Conservation (phyloP, 1,139 yeast species). For the Nakaseomyces sp. region DNA sequence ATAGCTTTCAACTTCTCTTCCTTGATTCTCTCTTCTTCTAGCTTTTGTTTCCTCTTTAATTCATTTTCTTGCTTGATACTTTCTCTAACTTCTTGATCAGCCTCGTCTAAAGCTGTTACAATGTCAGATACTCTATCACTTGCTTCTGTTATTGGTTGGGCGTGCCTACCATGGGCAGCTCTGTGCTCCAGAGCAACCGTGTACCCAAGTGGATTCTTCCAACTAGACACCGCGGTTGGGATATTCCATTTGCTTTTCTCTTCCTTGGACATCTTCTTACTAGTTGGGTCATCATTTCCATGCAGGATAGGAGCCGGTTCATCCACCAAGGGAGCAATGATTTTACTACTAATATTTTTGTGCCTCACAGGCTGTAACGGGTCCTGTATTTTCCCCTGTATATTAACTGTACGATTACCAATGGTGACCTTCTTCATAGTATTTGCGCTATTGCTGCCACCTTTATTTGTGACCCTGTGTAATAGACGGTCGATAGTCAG, state of each 20-base stretch:
- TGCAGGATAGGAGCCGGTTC: constrained; percentile 39
- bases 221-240: constrained; percentile 87
- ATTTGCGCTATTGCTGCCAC: background rate
- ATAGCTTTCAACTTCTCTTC: constrained; percentile 51
- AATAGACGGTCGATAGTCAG: constrained; percentile 36
- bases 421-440: constrained; percentile 25
- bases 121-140: constrained; percentile 57
- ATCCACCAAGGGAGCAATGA: constrained; percentile 63
- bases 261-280: constrained; percentile 52
- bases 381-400: constrained; percentile 40
- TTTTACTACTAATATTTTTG: constrained; percentile 42
- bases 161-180: constrained; percentile 41
- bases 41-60: constrained; percentile 45
- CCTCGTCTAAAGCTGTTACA: constrained; percentile 63
- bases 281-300: constrained; percentile 15
- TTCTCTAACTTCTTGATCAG: constrained; percentile 66
- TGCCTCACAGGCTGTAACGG: constrained; percentile 81
- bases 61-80: constrained; percentile 57
- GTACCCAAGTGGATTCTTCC: constrained; percentile 93
- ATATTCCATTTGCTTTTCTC: constrained; percentile 80
- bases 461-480: background rate
- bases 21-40: constrained; percentile 47
- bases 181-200: constrained; percentile 77
- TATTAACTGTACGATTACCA: constrained; percentile 4
- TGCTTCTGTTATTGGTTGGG: constrained; percentile 33